Evolutionary conservation across 495 filamentous ascomycete genomes (phyloP).

Genomic region (Lasiosphaeria ovina): DNA sequence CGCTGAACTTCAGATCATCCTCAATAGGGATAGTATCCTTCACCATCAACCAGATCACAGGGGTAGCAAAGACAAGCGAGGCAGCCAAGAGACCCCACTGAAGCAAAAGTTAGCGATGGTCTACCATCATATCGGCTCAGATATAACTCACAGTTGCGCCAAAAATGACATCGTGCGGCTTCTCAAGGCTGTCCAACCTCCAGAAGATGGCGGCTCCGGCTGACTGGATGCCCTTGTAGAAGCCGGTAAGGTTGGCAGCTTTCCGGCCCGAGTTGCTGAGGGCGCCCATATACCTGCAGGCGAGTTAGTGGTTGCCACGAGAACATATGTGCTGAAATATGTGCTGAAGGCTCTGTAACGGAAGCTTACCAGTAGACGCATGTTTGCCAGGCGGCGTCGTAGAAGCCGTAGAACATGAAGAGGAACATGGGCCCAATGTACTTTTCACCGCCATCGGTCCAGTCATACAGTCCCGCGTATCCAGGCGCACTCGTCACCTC

Average conservation of each 20-base stretch:
- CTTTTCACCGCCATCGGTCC: constrained; percentile 50
- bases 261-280: constrained; percentile 89
- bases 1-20: constrained; percentile 78
- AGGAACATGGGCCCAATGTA: constrained; percentile 85
- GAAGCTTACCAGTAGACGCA: constrained; percentile 76
- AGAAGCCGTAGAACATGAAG: constrained; percentile 93
- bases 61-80: constrained; percentile 70
- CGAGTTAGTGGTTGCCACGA: not conserved
- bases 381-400: constrained; percentile 83
- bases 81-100: constrained; percentile 73
- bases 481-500: constrained; percentile 32
- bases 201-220: constrained; percentile 89
- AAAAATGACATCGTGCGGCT: constrained; percentile 64
- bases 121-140: not conserved
- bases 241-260: constrained; percentile 88
- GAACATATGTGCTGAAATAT: not conserved
- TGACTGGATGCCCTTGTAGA: constrained; percentile 95
- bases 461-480: constrained; percentile 52
- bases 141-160: constrained; percentile 40
- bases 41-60: constrained; percentile 76
- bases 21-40: constrained; percentile 69
- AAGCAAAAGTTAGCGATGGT: constrained; percentile 25
- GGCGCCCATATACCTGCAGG: constrained; percentile 79
- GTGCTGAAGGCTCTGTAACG: not conserved
- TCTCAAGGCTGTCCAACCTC: constrained; percentile 65